Base-by-base conservation (phyloP, 768 basidiomycete genomes). In the Hericium erinaceus region DNA sequence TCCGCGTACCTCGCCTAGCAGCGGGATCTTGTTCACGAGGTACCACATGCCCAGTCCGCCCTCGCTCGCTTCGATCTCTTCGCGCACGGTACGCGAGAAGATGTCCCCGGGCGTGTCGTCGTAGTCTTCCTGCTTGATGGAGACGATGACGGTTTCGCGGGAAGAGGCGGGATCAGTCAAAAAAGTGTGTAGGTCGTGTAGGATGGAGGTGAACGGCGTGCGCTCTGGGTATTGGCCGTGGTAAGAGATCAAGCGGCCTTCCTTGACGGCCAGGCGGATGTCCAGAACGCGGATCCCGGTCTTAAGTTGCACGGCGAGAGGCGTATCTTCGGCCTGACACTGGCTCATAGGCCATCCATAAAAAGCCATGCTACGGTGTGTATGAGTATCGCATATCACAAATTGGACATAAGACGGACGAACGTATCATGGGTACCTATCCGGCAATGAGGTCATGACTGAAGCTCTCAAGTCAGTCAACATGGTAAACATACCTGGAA, bases 311-410 rank as follows among this genome's bases (percentile, higher is more conserved):
- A 74, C 71, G 28, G 72, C 72, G 24, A 95, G 80, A 0, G 84
- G 80, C 0, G 81, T 85, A 4, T 70, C 66, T 9, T 73, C 72
- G 39, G 80, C 79, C 68, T 97, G 93, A 66, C 94, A 98, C 67
- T 95, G 92, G 0, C 89, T 88, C 39, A 95, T 72, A 0, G 88
- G 89, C 84, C 87, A 90, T 13, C 89, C 88, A 62, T 92, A 86
- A 60, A 91, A 82, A 9, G 91, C 85, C 83, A 92, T 85, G 4
- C 86, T 88, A 66, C 50, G 64, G 54, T 40, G 33, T 13, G 28
- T 51, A 54, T 61, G 41, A 28, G 40, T n/a, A 51, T 18, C 39
- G 11, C 11, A 33, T 58, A 5, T 18, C 10, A 49, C 20, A 10
- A 16, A 22, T 28, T 18, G 22, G 8, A 39, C 37, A 4, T 46